These are phyloP conservation scores for Cicer judaicum DNA, from an alignment of 306 rosid species.

Conservation along the genomic window DNA sequence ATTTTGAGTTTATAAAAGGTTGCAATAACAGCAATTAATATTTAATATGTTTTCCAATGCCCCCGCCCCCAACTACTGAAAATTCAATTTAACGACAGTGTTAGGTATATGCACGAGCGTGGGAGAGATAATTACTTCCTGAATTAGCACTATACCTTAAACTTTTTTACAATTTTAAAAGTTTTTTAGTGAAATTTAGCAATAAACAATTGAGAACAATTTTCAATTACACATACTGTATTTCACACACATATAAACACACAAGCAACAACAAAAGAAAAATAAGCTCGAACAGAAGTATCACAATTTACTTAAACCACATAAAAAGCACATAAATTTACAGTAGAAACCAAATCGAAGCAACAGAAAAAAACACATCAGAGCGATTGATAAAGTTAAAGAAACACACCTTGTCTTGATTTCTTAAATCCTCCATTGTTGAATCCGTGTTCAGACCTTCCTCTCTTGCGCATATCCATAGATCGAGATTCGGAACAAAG, in stretches of 20 bases:
- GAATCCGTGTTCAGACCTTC: slow-evolving; percentile 58
- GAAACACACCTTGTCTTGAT: slow-evolving; percentile 61
- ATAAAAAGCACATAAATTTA: slow-evolving; percentile 1
- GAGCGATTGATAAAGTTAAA: background rate
- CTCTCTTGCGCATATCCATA: slow-evolving; percentile 77
- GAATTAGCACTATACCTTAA: slow-evolving; percentile 14
- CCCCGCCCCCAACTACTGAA: slow-evolving; percentile 9
- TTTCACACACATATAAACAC: background rate
- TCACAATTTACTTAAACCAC: background rate
- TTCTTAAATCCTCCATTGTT: slow-evolving; percentile 74
- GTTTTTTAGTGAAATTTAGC: slow-evolving; percentile 23
- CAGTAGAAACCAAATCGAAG: background rate
- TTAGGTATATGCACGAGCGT: background rate
- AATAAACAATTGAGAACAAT: background rate
- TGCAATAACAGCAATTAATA: background rate
- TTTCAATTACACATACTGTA: background rate
- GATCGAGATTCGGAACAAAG: slow-evolving; percentile 56
- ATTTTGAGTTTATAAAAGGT: slow-evolving; percentile 17
- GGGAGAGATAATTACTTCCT: slow-evolving; percentile 10
- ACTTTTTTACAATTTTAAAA: background rate
- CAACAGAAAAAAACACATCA: background rate
- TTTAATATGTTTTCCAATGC: background rate
- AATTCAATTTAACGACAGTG: background rate
- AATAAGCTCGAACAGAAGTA: slow-evolving; percentile 4
- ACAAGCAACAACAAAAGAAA: background rate